Conservation (phyloP, 306 rosid species). For the Oxytropis ochrocephala region DNA sequence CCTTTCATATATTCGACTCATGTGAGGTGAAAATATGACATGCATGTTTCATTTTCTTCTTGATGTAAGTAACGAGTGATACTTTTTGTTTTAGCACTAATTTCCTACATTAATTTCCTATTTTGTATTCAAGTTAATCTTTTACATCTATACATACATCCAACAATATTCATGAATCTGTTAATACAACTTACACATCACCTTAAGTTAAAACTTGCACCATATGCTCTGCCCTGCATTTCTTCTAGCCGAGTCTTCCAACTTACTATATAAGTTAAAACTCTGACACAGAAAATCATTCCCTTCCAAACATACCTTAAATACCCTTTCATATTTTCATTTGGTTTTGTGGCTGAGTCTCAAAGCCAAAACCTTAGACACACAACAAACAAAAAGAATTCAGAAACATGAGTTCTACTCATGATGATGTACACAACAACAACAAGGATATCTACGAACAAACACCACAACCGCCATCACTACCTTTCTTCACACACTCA, state of each 20-base stretch:
- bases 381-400: neutral
- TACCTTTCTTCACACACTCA: neutral
- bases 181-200: neutral
- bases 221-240: neutral
- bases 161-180: neutral
- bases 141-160: neutral
- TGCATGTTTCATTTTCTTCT: neutral
- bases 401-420: conserved; percentile 23
- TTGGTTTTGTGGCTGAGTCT: neutral
- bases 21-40: neutral
- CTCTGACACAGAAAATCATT: neutral
- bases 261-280: too few relatives aligned
- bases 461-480: neutral
- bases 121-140: neutral
- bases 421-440: neutral
- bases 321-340: neutral
- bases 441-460: neutral
- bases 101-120: neutral
- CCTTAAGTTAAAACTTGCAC: too few relatives aligned
- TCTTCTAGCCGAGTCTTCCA: too few relatives aligned
- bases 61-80: too few relatives aligned
- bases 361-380: neutral
- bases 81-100: neutral
- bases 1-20: neutral
- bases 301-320: neutral